Percentiles rank a stretch among this genome's conserved stretches.
phyloP scores from a whole-genome alignment of 1,284 basidiomycete species.

The Peniophora sp. region DNA sequence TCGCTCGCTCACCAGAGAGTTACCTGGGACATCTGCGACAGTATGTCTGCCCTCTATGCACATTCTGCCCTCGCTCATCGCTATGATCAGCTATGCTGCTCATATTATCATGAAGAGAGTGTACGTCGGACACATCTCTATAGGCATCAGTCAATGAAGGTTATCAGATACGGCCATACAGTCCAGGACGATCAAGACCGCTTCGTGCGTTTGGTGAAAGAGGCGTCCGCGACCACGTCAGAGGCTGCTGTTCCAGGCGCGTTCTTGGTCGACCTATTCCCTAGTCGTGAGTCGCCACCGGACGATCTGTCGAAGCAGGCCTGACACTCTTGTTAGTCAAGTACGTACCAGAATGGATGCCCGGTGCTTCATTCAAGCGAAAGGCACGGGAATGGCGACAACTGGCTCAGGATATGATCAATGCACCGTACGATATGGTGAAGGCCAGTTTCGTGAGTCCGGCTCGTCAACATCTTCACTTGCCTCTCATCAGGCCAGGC shows the following conservation, averaged over 20 bases:
- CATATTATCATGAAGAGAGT: constrained; percentile 14
- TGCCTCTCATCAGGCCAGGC: not conserved
- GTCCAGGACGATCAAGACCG: constrained; percentile 12
- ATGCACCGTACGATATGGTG: constrained; percentile 12
- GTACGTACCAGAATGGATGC: constrained; percentile 15
- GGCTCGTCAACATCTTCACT: not conserved
- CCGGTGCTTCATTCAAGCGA: constrained; percentile 14
- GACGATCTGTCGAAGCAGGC: not conserved
- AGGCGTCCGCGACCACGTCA: constrained; percentile 17
- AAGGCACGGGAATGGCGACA: constrained; percentile 12
- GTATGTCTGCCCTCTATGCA: constrained; percentile 1
- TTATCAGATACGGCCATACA: constrained; percentile 10
- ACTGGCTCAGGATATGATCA: constrained; percentile 10
- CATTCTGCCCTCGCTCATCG: not conserved
- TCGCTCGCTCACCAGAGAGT: constrained; percentile 7
- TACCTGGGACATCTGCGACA: constrained; percentile 9
- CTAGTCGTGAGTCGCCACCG: constrained; percentile 14
- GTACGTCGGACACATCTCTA: constrained; percentile 1
- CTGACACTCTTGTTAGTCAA: constrained; percentile 9
- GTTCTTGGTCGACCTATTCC: constrained; percentile 21
- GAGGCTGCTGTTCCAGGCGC: constrained; percentile 19
- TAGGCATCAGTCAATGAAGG: not conserved
- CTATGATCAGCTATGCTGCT: constrained; percentile 7
- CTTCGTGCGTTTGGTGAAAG: constrained; percentile 14
- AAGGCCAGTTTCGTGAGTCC: constrained; percentile 10